Evolutionary conservation across 805 yeast genomes (phyloP).

Genomic region (Yarrowia deformans): DNA sequence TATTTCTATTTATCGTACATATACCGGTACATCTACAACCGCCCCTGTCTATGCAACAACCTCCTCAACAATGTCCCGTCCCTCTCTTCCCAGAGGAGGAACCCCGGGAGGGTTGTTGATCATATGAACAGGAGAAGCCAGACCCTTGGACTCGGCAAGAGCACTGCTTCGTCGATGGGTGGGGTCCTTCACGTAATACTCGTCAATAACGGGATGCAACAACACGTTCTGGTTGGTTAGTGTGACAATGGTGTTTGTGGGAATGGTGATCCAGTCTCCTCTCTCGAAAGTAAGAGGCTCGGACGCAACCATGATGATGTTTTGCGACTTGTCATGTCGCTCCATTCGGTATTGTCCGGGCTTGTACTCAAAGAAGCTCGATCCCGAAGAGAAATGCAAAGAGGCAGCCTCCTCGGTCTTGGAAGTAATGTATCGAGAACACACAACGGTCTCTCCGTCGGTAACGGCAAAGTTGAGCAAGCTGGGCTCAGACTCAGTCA

Average conservation of each 20-base stretch:
- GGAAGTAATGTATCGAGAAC: conserved; percentile 86
- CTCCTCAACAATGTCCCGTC: conserved; percentile 52
- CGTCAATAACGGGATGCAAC: conserved; percentile 88
- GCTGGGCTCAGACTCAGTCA: conserved; percentile 69
- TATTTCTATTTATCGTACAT: background rate
- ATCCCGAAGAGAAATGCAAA: conserved; percentile 91
- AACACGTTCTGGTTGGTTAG: conserved; percentile 85
- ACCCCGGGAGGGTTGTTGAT: conserved; percentile 53
- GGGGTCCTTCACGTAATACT: conserved; percentile 80
- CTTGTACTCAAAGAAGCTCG: conserved; percentile 84
- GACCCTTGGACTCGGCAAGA: conserved; percentile 88
- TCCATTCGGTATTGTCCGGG: conserved; percentile 96
- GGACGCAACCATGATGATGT: conserved; percentile 94
- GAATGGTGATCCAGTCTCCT: conserved; percentile 97
- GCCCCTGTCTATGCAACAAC: conserved; percentile 10
- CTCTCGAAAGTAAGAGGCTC: conserved; percentile 97
- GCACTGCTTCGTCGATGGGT: conserved; percentile 72
- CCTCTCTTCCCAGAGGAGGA: conserved; percentile 84
- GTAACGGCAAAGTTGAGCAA: conserved; percentile 93
- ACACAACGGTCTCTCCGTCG: conserved; percentile 86
- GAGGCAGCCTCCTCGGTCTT: conserved; percentile 96
- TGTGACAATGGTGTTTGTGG: conserved; percentile 86
- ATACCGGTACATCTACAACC: background rate
- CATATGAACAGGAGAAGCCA: conserved; percentile 88
- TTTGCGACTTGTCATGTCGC: conserved; percentile 88